Conservation (phyloP, 169 alveolate genomes). For the Plasmodium falciparum region DNA sequence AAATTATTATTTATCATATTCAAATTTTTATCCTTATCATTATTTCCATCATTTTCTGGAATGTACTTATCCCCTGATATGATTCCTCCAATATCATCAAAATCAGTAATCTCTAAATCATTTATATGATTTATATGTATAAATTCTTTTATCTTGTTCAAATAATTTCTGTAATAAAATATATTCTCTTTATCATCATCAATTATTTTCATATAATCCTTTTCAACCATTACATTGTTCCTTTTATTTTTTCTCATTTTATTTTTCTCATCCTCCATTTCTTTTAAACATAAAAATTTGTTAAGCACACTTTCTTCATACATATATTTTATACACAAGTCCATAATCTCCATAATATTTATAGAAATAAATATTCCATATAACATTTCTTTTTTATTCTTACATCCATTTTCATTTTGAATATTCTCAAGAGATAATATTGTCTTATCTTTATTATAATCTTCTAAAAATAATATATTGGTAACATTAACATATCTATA, state of each 20-base stretch:
- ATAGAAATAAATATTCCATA: slow-evolving; percentile 13
- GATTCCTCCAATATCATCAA: not conserved
- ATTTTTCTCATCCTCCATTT: not conserved
- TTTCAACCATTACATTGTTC: not conserved
- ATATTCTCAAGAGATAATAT: not conserved
- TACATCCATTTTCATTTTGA: not conserved
- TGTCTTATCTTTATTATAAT: not conserved
- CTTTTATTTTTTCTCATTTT: not conserved
- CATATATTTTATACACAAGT: slow-evolving; percentile 35
- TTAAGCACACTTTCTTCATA: slow-evolving; percentile 43
- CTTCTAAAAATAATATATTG: not conserved
- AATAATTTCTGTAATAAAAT: slow-evolving; percentile 12
- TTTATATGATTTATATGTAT: slow-evolving; percentile 19
- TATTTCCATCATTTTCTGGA: no score
- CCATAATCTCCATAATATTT: slow-evolving; percentile 55
- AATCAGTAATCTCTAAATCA: not conserved
- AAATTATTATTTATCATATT: no score
- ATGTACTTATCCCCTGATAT: not conserved
- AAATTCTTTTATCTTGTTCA: slow-evolving; percentile 1
- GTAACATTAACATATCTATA: not conserved
- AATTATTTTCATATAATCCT: slow-evolving; percentile 2
- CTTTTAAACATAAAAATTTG: not conserved
- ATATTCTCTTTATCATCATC: slow-evolving; percentile 15
- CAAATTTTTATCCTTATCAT: no score
- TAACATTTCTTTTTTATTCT: not conserved